These are phyloP conservation scores for Mycocentrospora acerina DNA, from an alignment of 2,329 filamentous ascomycete genomes.

Conservation along the genomic window DNA sequence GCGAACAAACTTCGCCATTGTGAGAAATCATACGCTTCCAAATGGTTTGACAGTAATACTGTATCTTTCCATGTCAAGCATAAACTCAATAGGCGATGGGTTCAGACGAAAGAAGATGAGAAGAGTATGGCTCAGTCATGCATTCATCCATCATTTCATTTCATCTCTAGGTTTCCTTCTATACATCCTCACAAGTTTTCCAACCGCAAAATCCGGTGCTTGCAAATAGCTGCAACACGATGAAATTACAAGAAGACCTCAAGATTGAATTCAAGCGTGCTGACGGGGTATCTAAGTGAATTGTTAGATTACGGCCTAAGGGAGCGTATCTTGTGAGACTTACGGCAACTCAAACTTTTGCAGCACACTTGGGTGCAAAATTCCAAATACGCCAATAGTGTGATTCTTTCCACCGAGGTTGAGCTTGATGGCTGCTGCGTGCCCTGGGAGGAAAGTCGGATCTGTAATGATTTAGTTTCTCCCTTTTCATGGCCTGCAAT, in stretches of 20 bases:
- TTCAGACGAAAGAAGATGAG: too few species aligned
- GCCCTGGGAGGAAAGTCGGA: conserved; percentile 86
- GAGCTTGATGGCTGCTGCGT: conserved; percentile 82
- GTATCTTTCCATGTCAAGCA: too few species aligned
- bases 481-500: too few species aligned
- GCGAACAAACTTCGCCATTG: too few species aligned
- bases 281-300: conserved; percentile 74
- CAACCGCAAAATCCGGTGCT: too few species aligned
- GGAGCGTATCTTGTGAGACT: conserved; percentile 19
- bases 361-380: conserved; percentile 88
- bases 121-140: too few species aligned
- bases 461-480: conserved; percentile 49
- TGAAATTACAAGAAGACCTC: conserved; percentile 75
- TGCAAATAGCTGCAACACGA: too few species aligned
- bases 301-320: conserved; percentile 12
- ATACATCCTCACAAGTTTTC: background rate
- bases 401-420: conserved; percentile 71
- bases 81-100: too few species aligned
- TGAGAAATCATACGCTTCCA: too few species aligned
- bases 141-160: background rate
- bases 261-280: conserved; percentile 90
- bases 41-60: too few species aligned
- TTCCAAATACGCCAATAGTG: conserved; percentile 86
- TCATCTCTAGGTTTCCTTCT: background rate
- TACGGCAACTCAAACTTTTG: conserved; percentile 90